These are phyloP conservation scores for Candida germanica DNA, from an alignment of 805 yeast species.

Conservation along the genomic window DNA sequence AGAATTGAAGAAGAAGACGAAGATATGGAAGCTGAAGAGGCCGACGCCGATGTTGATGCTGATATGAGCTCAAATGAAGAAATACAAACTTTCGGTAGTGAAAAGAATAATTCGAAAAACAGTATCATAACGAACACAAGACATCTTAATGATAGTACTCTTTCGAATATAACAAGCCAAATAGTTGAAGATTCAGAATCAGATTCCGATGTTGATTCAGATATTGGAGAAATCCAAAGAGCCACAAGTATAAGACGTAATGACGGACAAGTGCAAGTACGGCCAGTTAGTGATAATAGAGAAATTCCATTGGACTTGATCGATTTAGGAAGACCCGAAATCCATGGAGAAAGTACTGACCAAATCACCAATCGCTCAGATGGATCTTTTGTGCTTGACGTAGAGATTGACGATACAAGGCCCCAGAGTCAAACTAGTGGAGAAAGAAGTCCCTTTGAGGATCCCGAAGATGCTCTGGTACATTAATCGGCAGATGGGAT, in stretches of 20 bases:
- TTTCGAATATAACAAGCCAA: constrained; percentile 8
- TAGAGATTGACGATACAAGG: constrained; percentile 23
- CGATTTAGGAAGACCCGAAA: constrained; percentile 10
- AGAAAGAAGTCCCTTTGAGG: constrained; percentile 30
- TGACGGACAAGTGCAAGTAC: constrained; percentile 5
- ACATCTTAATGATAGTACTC: constrained; percentile 12
- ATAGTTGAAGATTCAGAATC: constrained; percentile 14
- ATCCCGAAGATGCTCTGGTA: constrained; percentile 9
- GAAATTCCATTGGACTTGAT: constrained; percentile 12
- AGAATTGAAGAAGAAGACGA: constrained; percentile 45
- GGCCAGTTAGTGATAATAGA: constrained; percentile 3
- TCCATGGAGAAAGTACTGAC: background rate
- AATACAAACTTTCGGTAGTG: background rate
- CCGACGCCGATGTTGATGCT: constrained; percentile 12
- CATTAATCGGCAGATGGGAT: too few species aligned
- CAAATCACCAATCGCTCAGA: constrained; percentile 2
- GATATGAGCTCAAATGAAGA: constrained; percentile 1
- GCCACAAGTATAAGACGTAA: constrained; percentile 34
- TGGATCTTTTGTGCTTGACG: constrained; percentile 33
- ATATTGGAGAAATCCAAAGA: constrained; percentile 42
- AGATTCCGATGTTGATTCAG: constrained; percentile 45
- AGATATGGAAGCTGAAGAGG: constrained; percentile 26
- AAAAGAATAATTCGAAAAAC: constrained; percentile 3
- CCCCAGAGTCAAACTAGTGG: constrained; percentile 15
- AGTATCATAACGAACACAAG: constrained; percentile 8